These are phyloP conservation scores for Pseudogymnoascus sp. DNA, from an alignment of 2,329 filamentous ascomycete genomes.

Conservation along the genomic window DNA sequence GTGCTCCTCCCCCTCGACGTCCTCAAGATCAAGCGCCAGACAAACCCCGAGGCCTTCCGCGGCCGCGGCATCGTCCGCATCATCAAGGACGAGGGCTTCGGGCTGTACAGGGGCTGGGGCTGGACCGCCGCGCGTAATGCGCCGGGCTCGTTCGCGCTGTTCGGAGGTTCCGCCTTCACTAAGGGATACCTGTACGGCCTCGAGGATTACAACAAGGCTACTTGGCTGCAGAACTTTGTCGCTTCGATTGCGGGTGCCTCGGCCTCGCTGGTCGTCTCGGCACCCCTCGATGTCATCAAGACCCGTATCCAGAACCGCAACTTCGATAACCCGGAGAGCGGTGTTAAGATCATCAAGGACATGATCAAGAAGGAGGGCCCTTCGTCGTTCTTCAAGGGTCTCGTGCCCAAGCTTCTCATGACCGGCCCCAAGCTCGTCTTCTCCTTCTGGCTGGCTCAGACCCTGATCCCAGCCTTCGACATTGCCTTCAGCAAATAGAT, in stretches of 20 bases:
- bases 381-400: slow-evolving; percentile 90
- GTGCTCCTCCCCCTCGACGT: slow-evolving; percentile 91
- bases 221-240: slow-evolving; percentile 94
- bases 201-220: slow-evolving; percentile 88
- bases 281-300: slow-evolving; percentile 95
- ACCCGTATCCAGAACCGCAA: slow-evolving; percentile 97
- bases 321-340: slow-evolving; percentile 95
- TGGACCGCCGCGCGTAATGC: slow-evolving; percentile 98
- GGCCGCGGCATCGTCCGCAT: slow-evolving; percentile 87
- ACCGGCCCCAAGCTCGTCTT: slow-evolving; percentile 98
- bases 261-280: slow-evolving; percentile 92
- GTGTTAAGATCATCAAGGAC: slow-evolving; percentile 81
- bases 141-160: slow-evolving; percentile 95
- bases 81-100: slow-evolving; percentile 87
- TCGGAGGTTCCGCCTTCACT: slow-evolving; percentile 92
- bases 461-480: slow-evolving; percentile 87
- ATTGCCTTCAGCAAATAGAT: slow-evolving; percentile 30
- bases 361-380: slow-evolving; percentile 90
- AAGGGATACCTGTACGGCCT: slow-evolving; percentile 94
- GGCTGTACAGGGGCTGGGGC: slow-evolving; percentile 89
- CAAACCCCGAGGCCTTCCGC: slow-evolving; percentile 95
- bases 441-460: slow-evolving; percentile 99
- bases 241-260: slow-evolving; percentile 93
- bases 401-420: slow-evolving; percentile 97
- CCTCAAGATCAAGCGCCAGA: slow-evolving; percentile 98